Evolutionary conservation across 345 rosid genomes (phyloP).

Genomic region (Trapa bicornis): DNA sequence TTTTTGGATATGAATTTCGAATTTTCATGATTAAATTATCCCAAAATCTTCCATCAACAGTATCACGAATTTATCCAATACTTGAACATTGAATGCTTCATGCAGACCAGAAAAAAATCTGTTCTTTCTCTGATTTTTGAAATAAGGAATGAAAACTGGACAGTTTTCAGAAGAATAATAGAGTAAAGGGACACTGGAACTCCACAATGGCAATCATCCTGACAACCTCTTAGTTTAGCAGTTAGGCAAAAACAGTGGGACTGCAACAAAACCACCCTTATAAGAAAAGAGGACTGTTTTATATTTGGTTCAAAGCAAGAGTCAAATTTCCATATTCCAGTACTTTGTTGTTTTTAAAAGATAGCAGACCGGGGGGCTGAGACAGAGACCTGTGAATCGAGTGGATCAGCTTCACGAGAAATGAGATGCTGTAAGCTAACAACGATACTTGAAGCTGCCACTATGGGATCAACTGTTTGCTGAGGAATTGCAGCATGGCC

Average conservation of each 20-base stretch:
- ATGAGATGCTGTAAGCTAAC: constrained; percentile 82
- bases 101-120: not conserved
- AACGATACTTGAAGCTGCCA: constrained; percentile 71
- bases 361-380: not conserved
- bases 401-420: constrained; percentile 86
- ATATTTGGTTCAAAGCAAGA: not conserved
- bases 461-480: constrained; percentile 54
- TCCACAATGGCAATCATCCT: no score
- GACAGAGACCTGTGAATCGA: constrained; percentile 65
- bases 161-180: not conserved
- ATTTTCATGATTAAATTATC: not conserved
- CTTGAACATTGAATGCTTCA: not conserved
- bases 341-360: not conserved
- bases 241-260: no score
- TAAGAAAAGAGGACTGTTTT: not conserved
- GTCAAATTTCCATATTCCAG: not conserved
- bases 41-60: not conserved
- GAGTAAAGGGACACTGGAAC: no score
- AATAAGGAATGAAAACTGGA: not conserved
- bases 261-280: no score
- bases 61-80: no score
- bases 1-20: no score
- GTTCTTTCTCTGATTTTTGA: not conserved
- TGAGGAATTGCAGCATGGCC: constrained; percentile 93
- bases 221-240: no score